Evolutionary conservation across 345 rosid species (phyloP).

Genomic region (Cardiospermum halicacabum): DNA sequence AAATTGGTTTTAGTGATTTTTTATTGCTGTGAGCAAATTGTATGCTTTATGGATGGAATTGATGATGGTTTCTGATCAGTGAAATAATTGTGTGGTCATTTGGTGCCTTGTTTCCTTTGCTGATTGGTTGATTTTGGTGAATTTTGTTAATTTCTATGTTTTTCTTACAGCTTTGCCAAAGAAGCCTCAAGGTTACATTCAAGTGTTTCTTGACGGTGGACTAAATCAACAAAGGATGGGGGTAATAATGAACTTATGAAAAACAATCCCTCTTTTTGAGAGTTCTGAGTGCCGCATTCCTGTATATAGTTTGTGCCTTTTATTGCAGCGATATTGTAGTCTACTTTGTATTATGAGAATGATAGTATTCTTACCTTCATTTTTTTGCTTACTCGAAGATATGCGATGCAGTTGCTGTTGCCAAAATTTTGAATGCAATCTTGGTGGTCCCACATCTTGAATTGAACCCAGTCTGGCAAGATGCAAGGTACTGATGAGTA

Average conservation of each 20-base stretch:
- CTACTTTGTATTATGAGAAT: not conserved
- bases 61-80: not conserved
- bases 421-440: conserved; percentile 82
- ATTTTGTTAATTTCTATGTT: conserved; percentile 3
- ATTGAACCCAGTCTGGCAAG: conserved; percentile 97
- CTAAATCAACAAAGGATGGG: conserved; percentile 98
- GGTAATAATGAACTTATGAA: conserved; percentile 37
- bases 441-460: conserved; percentile 91
- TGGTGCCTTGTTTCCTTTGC: too few species aligned
- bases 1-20: too few species aligned
- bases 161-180: conserved; percentile 47
- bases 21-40: not conserved
- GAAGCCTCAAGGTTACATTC: conserved; percentile 65
- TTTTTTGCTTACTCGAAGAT: conserved; percentile 38
- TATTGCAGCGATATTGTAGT: not conserved
- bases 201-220: conserved; percentile 96
- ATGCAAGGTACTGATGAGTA: conserved; percentile 61
- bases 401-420: conserved; percentile 98
- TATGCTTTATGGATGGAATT: not conserved
- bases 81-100: not conserved
- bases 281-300: not conserved
- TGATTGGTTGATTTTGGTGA: not conserved
- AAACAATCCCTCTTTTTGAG: not conserved
- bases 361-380: conserved; percentile 5
- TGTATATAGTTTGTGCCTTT: not conserved